These are phyloP conservation scores for Iris macrosiphon DNA, from an alignment of 106 monocot genomes.

Conservation along the genomic window DNA sequence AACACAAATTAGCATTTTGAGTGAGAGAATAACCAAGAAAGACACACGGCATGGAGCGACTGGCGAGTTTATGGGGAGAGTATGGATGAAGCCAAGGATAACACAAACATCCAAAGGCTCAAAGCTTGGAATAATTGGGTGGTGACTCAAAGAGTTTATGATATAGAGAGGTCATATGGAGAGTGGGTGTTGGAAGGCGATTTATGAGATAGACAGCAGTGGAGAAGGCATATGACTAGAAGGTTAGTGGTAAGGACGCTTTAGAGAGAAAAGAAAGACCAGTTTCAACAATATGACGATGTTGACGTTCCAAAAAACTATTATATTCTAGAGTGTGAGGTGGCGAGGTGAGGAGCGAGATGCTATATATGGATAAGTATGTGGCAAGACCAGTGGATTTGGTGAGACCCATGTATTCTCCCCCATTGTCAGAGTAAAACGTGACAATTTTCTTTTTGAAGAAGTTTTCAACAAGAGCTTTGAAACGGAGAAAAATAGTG, in stretches of 20 bases:
- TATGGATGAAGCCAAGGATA: conserved; percentile 5
- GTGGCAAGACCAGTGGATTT: too few species aligned
- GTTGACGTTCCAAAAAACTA: too few species aligned
- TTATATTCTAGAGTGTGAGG: too few species aligned
- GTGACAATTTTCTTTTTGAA: too few species aligned
- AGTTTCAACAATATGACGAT: too few species aligned
- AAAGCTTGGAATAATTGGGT: conserved; percentile 1
- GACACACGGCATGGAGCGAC: neutral
- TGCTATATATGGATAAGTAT: too few species aligned
- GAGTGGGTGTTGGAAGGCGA: neutral
- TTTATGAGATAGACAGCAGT: conserved; percentile 9
- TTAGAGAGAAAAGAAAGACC: neutral
- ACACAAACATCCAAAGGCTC: neutral
- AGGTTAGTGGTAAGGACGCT: neutral
- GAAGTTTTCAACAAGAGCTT: too few species aligned
- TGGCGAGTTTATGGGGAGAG: conserved; percentile 1
- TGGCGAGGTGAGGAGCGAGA: too few species aligned
- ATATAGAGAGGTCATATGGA: neutral
- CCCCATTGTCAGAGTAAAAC: too few species aligned
- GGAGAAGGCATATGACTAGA: conserved; percentile 1
- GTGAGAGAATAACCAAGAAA: conserved; percentile 4
- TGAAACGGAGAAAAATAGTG: too few species aligned
- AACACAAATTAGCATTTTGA: neutral
- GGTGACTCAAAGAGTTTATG: conserved; percentile 1
- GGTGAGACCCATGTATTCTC: too few species aligned